Base-by-base conservation (phyloP, 2,329 filamentous ascomycete species). In the Leptographium galeiforme region DNA sequence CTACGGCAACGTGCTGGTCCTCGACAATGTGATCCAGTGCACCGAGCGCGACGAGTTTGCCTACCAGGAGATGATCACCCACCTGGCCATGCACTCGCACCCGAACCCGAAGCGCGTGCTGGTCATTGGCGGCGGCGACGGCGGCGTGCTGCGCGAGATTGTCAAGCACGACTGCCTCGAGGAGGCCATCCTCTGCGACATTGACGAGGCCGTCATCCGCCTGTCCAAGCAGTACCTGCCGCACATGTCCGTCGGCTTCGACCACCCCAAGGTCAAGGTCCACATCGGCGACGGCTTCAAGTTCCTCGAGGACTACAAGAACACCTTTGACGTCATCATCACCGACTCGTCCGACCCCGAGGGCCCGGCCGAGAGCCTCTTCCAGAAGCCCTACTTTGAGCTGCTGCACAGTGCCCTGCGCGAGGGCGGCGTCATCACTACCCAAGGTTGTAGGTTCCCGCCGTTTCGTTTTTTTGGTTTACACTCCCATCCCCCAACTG, bases 11-110 rank as follows among this genome's bases (percentile, higher is more conserved):
- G 91, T 97, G 57, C 80, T 98, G 55, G 91, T 98, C 59, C 82
- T 98, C 62, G 93, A 98, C 80, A 97, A 97, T 69, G 93, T 96
- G 69, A 95, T 98, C 71, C 93, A 98, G 75, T 89, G 84, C 81
- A 97, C 93, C 62, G 93, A 98, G 82, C 85, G 91, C 61, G 89
- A 98, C 68, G 93, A 98, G 77, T 98, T 97, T 79, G 89, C 90
- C 64, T 95, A 95, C 82, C 93, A 98, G 79, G 93, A 98, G 81
- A 98, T 98, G 93, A 98, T 98, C 73, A 90, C 91, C 63, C 89
- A 98, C 74, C 80, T 98, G 62, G 93, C 89, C 73, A 89, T 98
- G 85, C 93, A 95, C 81, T 89, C 91, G 52, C 93, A 98, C 81
- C 93, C 93, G 62, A 84, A 95, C 78, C 93, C 93, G 67, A 93